These are phyloP conservation scores for Macrophomina pseudophaseolina DNA, from an alignment of 2,329 filamentous ascomycete species.

Conservation along the genomic window DNA sequence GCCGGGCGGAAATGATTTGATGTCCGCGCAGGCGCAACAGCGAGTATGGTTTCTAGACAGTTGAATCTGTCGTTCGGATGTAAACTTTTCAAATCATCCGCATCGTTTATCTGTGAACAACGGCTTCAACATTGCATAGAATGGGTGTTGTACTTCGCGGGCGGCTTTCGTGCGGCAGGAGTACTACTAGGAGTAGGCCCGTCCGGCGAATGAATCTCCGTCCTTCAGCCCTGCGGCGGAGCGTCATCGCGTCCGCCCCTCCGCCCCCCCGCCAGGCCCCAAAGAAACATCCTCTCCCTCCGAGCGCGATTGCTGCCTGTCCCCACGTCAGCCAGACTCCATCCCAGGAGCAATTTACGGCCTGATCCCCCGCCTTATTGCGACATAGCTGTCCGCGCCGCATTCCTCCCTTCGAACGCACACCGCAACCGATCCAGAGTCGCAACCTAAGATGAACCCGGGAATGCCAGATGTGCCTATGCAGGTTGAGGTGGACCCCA, in stretches of 20 bases:
- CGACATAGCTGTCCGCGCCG: neutral
- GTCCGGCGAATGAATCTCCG: neutral
- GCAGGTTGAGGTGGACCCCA: slow-evolving; percentile 88
- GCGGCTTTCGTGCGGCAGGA: too few species aligned
- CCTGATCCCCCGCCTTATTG: neutral
- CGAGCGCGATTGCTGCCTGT: slow-evolving; percentile 2
- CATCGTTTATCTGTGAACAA: too few species aligned
- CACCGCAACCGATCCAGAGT: neutral
- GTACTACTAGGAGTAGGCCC: too few species aligned
- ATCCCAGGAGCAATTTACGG: too few species aligned
- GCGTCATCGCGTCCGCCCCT: slow-evolving; percentile 20
- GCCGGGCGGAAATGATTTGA: too few species aligned
- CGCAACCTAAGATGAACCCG: slow-evolving; percentile 35
- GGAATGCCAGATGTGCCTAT: slow-evolving; percentile 60
- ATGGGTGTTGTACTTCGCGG: too few species aligned
- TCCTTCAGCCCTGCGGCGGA: slow-evolving; percentile 18
- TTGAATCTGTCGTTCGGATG: too few species aligned
- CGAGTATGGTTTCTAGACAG: too few species aligned
- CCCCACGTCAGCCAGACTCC: neutral
- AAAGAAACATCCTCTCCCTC: neutral
- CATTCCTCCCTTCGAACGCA: neutral
- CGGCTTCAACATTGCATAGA: too few species aligned
- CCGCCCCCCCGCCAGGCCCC: slow-evolving; percentile 22
- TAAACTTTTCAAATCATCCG: too few species aligned
- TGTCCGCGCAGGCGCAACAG: too few species aligned